Evolutionary conservation across 78 protist genomes (phyloP).

Genomic region (Chrysochromulina parva): DNA sequence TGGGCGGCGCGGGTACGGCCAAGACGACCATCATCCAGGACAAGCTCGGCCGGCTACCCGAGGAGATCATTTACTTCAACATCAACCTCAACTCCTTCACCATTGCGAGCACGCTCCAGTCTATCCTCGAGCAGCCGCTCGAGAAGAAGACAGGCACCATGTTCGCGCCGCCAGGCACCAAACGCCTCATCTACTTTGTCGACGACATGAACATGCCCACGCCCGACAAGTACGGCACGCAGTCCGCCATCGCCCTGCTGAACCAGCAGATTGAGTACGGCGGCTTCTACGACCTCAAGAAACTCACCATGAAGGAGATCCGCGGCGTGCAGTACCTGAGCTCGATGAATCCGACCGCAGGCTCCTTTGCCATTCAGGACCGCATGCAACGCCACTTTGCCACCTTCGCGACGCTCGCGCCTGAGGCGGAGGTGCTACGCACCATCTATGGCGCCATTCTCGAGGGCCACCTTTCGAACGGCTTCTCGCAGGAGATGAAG

Average conservation of each 20-base stretch:
- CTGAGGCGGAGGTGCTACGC: slow-evolving; percentile 34
- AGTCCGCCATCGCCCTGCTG: slow-evolving; percentile 76
- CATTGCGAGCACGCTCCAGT: slow-evolving; percentile 19
- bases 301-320: slow-evolving; percentile 36
- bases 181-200: slow-evolving; percentile 64
- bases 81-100: slow-evolving; percentile 79
- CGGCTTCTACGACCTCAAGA: slow-evolving; percentile 74
- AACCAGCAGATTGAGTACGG: slow-evolving; percentile 80
- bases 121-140: slow-evolving; percentile 61
- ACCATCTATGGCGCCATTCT: slow-evolving; percentile 48
- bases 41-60: slow-evolving; percentile 26
- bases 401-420: slow-evolving; percentile 59
- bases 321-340: slow-evolving; percentile 60
- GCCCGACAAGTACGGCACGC: slow-evolving; percentile 89
- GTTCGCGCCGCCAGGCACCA: slow-evolving; percentile 72
- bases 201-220: slow-evolving; percentile 86
- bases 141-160: slow-evolving; percentile 59
- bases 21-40: slow-evolving; percentile 67
- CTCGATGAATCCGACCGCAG: slow-evolving; percentile 85
- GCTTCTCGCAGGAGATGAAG: neutral
- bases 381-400: slow-evolving; percentile 83
- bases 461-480: slow-evolving; percentile 35
- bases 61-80: neutral
- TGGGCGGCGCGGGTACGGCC: slow-evolving; percentile 83
- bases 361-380: slow-evolving; percentile 75